A percentile compares a stretch with the other conserved stretches of the same genome.
Conservation (phyloP, 768 basidiomycete genomes). For the Lactifluus hygrophoroides region DNA sequence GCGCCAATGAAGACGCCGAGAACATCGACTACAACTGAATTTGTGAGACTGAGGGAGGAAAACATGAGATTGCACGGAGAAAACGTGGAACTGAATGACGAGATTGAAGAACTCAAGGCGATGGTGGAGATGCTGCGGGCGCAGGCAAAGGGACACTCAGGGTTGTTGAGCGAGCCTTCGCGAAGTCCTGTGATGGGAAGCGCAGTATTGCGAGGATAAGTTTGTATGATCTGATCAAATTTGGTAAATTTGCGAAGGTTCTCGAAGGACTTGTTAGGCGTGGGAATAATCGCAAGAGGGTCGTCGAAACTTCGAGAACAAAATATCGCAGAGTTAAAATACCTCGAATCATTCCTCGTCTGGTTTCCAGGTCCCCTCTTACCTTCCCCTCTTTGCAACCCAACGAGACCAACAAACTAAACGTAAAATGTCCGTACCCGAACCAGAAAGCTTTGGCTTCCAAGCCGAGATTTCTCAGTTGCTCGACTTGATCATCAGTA, state of each 20-base stretch:
- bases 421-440: conserved; percentile 41
- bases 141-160: conserved; percentile 41
- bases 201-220: conserved; percentile 5
- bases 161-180: conserved; percentile 40
- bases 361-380: conserved; percentile 17
- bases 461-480: conserved; percentile 99
- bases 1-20: conserved; percentile 3
- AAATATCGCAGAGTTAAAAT: conserved; percentile 29
- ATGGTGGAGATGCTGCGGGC: conserved; percentile 62
- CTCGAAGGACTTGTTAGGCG: conserved; percentile 16
- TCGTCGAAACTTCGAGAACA: conserved; percentile 41
- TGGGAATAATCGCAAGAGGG: conserved; percentile 21
- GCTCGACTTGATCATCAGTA: conserved; percentile 97
- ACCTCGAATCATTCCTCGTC: conserved; percentile 22
- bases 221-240: not conserved
- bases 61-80: conserved; percentile 50
- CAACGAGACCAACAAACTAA: not conserved
- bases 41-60: conserved; percentile 36
- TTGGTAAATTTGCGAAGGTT: conserved; percentile 25
- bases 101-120: conserved; percentile 57
- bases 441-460: conserved; percentile 84
- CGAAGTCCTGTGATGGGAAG: conserved; percentile 29
- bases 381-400: conserved; percentile 15
- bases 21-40: conserved; percentile 18
- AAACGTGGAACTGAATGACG: conserved; percentile 46